Percentiles rank a stretch among this genome's conserved stretches.
These are phyloP conservation scores for Brettanomyces anomalus DNA, from an alignment of 805 yeast species.

Conservation along the genomic window DNA sequence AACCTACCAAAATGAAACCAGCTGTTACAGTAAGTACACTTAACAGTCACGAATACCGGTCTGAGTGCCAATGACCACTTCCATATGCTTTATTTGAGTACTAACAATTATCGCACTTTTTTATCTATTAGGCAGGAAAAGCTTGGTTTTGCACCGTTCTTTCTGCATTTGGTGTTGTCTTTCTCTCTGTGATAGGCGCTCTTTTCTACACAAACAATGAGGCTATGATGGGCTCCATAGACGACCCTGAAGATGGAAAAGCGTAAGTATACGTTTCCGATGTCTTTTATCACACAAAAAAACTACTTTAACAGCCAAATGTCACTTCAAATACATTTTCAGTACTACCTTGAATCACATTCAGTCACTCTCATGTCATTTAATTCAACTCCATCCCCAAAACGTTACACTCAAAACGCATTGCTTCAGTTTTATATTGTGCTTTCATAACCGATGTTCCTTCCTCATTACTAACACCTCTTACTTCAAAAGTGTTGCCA, in stretches of 20 bases:
- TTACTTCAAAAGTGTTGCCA: slow-evolving; percentile 49
- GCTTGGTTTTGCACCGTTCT: slow-evolving; percentile 95
- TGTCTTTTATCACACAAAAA: too few relatives aligned
- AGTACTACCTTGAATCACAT: too few relatives aligned
- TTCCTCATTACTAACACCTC: neutral
- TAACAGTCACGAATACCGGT: neutral
- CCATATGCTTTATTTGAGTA: too few relatives aligned
- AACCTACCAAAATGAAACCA: neutral
- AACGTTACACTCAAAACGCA: too few relatives aligned
- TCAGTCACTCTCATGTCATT: too few relatives aligned
- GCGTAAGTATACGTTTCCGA: slow-evolving; percentile 41
- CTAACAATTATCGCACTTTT: neutral
- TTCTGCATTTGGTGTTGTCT: slow-evolving; percentile 87
- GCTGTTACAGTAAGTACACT: neutral
- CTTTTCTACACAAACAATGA: slow-evolving; percentile 78
- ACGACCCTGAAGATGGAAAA: slow-evolving; percentile 87
- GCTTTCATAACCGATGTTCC: neutral
- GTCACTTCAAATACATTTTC: neutral
- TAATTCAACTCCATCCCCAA: too few relatives aligned
- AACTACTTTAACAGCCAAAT: too few relatives aligned
- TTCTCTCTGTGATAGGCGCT: slow-evolving; percentile 75
- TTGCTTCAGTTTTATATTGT: too few relatives aligned
- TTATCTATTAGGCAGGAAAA: slow-evolving; percentile 46
- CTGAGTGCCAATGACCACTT: too few relatives aligned
- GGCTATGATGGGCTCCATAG: slow-evolving; percentile 84